Conservation (phyloP, 1,284 basidiomycete species). For the Spongispora temasekensis region DNA sequence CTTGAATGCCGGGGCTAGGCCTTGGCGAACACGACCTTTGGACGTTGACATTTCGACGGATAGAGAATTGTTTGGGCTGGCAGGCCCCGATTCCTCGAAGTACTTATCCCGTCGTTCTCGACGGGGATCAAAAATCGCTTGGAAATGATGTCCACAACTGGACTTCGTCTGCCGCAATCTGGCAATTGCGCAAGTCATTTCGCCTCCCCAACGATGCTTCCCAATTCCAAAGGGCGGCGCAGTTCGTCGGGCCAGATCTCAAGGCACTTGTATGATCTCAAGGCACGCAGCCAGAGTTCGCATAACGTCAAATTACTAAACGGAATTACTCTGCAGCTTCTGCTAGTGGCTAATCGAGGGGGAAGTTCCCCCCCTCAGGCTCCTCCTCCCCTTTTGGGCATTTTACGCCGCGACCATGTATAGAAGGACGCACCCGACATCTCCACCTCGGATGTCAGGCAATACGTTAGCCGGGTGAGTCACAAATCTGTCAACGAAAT, state of each 20-base stretch:
- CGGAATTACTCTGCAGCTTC: slow-evolving; percentile 6
- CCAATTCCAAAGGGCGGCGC: slow-evolving; percentile 6
- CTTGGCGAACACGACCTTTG: slow-evolving; percentile 3
- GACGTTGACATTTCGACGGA: not conserved
- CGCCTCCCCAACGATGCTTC: slow-evolving; percentile 24
- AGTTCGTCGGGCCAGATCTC: slow-evolving; percentile 13
- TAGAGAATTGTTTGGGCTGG: slow-evolving; percentile 3
- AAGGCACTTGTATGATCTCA: slow-evolving; percentile 17
- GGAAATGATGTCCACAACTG: not conserved
- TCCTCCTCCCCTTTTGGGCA: slow-evolving; percentile 11
- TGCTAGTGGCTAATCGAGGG: slow-evolving; percentile 12
- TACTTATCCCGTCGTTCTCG: not conserved
- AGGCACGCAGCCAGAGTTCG: slow-evolving; percentile 21
- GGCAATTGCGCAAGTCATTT: slow-evolving; percentile 18
- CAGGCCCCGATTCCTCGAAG: slow-evolving; percentile 15
- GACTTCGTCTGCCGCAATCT: slow-evolving; percentile 7
- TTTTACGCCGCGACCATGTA: slow-evolving; percentile 21
- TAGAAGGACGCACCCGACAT: slow-evolving; percentile 13
- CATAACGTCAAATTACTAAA: slow-evolving; percentile 16
- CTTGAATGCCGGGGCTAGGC: slow-evolving; percentile 23
- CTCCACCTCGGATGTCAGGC: slow-evolving; percentile 3
- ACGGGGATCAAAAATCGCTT: slow-evolving; percentile 28
- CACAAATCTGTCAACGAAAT: slow-evolving; percentile 11
- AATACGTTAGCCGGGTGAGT: slow-evolving; percentile 16
- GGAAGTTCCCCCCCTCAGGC: too few species aligned